Conservation (phyloP, 2,329 filamentous ascomycete species). For the Ilyonectria mors-panacis region DNA sequence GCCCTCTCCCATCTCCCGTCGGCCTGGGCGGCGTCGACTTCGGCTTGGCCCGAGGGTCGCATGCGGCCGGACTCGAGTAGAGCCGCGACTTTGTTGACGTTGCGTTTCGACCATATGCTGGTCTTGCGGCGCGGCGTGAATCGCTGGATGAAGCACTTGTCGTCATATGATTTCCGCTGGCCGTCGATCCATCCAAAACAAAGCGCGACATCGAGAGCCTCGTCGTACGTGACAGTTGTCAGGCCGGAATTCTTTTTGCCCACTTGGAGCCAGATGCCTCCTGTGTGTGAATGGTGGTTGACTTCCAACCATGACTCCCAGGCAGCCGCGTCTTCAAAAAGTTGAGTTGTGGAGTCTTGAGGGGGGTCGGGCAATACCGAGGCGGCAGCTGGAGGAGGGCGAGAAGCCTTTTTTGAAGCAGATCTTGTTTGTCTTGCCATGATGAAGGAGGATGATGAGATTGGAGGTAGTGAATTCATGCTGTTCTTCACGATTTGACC, state of each 20-base stretch:
- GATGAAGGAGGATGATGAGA: not conserved
- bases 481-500: not conserved
- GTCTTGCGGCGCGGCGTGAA: conserved; percentile 71
- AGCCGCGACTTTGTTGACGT: conserved; percentile 65
- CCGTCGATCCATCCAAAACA: conserved; percentile 77
- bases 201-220: conserved; percentile 70
- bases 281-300: conserved; percentile 42
- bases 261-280: conserved; percentile 62
- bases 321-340: conserved; percentile 32
- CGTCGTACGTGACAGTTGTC: conserved; percentile 62
- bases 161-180: conserved; percentile 62
- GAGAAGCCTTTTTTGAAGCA: conserved; percentile 21
- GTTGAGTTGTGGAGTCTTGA: conserved; percentile 7
- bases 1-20: conserved; percentile 73
- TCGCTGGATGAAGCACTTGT: conserved; percentile 65
- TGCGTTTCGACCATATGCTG: conserved; percentile 73
- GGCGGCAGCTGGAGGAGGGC: not conserved
- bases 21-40: conserved; percentile 68
- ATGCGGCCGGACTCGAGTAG: conserved; percentile 65
- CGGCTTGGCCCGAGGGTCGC: conserved; percentile 61
- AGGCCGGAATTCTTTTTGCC: conserved; percentile 62
- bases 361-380: rapidly evolving
- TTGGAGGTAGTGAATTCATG: not conserved
- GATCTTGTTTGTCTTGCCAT: conserved; percentile 44
- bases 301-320: conserved; percentile 40